Percentiles rank a stretch among this genome's conserved stretches.
phyloP scores from a whole-genome alignment of 1,284 basidiomycete genomes.

The Prillingera fragicola region DNA sequence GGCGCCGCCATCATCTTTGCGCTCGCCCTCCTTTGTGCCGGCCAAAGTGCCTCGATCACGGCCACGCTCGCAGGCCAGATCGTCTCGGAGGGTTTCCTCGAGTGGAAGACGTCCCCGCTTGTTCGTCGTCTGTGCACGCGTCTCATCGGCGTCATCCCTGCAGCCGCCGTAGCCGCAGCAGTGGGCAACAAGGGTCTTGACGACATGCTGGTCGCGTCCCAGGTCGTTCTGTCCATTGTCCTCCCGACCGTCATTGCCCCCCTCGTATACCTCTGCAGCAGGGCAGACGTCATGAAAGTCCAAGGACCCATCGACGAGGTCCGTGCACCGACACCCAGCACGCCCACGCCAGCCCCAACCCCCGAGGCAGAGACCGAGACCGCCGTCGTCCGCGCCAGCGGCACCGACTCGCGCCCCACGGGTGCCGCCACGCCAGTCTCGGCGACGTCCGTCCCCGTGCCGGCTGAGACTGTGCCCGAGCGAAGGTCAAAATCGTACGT shows the following conservation, averaged over 20 bases:
- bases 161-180: slow-evolving; percentile 69
- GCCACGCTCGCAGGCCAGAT: slow-evolving; percentile 89
- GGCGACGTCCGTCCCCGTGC: too few species aligned
- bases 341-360: neutral
- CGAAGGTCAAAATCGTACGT: slow-evolving; percentile 50
- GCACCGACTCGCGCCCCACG: neutral
- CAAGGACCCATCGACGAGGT: slow-evolving; percentile 35
- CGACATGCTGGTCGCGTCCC: slow-evolving; percentile 74
- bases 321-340: slow-evolving; percentile 3
- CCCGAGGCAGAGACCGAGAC: slow-evolving; percentile 32
- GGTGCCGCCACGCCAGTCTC: neutral
- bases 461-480: too few species aligned
- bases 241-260: slow-evolving; percentile 83
- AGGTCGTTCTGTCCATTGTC: slow-evolving; percentile 80
- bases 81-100: slow-evolving; percentile 88
- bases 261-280: slow-evolving; percentile 68
- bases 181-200: slow-evolving; percentile 73
- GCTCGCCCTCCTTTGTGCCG: slow-evolving; percentile 72
- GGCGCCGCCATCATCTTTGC: slow-evolving; percentile 78
- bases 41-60: slow-evolving; percentile 87
- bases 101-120: slow-evolving; percentile 79
- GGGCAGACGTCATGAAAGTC: slow-evolving; percentile 64
- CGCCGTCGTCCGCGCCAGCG: slow-evolving; percentile 34
- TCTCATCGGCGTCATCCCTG: slow-evolving; percentile 77
- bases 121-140: slow-evolving; percentile 78